These are phyloP conservation scores for Leishmania tarentolae DNA, from an alignment of 208 protist species.

Conservation along the genomic window DNA sequence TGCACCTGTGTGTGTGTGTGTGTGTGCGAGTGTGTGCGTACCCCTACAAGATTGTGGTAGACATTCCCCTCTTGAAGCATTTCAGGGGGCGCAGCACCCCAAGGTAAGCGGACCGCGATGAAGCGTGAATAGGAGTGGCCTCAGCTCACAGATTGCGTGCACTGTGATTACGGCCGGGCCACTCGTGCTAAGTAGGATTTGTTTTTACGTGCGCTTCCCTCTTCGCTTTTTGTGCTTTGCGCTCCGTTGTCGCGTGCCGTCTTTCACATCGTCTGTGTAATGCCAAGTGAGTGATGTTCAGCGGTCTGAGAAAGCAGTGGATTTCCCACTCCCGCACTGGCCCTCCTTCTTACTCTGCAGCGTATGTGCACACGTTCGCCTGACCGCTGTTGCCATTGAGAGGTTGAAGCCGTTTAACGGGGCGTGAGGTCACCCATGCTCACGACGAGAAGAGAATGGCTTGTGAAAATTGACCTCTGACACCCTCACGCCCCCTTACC, in stretches of 20 bases:
- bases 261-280: background rate
- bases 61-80: background rate
- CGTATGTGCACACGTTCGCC: background rate
- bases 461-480: background rate
- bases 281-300: background rate
- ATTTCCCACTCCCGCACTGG: background rate
- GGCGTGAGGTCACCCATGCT: background rate
- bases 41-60: background rate
- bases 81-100: background rate
- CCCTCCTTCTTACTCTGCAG: background rate
- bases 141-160: background rate
- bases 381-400: background rate
- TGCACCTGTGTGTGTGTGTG: slow-evolving; percentile 1
- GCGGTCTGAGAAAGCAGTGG: background rate
- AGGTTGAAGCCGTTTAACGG: background rate
- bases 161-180: background rate
- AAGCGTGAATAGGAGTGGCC: background rate
- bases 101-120: background rate
- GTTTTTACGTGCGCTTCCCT: background rate
- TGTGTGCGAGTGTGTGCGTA: background rate
- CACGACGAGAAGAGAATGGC: background rate
- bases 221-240: background rate
- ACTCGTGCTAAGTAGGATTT: background rate
- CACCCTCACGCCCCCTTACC: background rate
- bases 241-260: background rate